phyloP scores from a whole-genome alignment of 257 asterid species.

The Parsonsia alboflavescens region DNA sequence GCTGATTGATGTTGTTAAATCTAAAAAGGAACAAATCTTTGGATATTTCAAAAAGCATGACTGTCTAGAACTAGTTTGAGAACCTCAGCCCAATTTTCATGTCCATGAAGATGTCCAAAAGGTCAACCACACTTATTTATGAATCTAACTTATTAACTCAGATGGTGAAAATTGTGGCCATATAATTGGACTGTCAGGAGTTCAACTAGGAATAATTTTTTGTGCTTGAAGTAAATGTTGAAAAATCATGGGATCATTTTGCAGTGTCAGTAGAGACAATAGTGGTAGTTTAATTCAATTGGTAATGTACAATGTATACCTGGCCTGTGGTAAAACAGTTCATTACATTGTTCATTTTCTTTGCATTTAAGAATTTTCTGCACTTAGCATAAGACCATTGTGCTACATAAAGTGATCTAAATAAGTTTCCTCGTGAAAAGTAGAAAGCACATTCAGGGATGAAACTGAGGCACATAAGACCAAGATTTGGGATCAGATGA shows the following conservation, averaged over 20 bases:
- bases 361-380: background rate
- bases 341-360: no score
- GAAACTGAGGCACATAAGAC: background rate
- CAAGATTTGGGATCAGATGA: background rate
- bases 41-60: background rate
- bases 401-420: background rate
- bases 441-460: background rate
- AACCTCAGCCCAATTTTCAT: background rate
- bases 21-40: background rate
- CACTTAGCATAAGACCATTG: background rate
- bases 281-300: no score
- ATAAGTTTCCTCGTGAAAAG: background rate
- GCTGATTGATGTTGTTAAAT: background rate
- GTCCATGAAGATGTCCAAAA: background rate
- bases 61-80: background rate
- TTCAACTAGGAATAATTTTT: background rate
- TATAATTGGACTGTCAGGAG: background rate
- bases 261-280: no score
- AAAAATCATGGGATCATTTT: background rate
- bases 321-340: background rate
- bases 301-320: background rate
- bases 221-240: background rate
- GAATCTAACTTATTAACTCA: no score
- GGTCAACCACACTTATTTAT: background rate
- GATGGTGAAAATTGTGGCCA: background rate